These are phyloP conservation scores for Rhodamnia rubescens DNA, from an alignment of 345 rosid genomes.

Conservation along the genomic window DNA sequence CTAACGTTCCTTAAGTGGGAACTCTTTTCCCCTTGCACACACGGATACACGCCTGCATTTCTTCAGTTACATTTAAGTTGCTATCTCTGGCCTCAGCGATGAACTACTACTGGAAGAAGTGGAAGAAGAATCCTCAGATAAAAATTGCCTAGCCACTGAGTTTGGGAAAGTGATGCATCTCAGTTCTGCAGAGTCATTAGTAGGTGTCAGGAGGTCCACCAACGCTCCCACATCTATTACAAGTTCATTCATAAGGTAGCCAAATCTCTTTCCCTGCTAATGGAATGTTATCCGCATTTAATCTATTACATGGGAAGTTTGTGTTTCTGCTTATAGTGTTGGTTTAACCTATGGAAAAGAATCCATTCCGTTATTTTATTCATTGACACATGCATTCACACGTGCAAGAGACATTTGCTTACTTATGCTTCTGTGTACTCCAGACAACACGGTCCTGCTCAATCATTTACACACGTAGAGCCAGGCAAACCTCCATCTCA, in stretches of 20 bases:
- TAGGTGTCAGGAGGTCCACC: conserved; percentile 41
- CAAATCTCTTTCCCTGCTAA: background rate
- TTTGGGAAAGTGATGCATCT: conserved; percentile 66
- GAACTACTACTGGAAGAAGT: conserved; percentile 91
- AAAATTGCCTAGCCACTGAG: conserved; percentile 39
- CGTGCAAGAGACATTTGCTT: background rate
- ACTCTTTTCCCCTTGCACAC: background rate
- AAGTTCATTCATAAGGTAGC: conserved; percentile 53
- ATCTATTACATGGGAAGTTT: background rate
- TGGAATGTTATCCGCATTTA: background rate
- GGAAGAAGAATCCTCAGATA: conserved; percentile 72
- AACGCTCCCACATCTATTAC: conserved; percentile 28
- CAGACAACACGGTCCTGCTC: conserved; percentile 65
- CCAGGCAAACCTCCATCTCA: conserved; percentile 59
- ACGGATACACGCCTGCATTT: background rate
- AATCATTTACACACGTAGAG: conserved; percentile 47
- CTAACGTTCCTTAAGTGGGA: background rate
- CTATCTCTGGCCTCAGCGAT: conserved; percentile 33
- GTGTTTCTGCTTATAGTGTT: background rate
- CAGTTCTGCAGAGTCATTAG: conserved; percentile 43
- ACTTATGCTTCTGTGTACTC: conserved; percentile 1
- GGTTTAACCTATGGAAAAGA: background rate
- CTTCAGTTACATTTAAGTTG: background rate
- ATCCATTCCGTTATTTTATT: background rate
- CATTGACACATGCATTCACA: background rate